Evolutionary conservation across 2,329 filamentous ascomycete species (phyloP).

Genomic region (Ustulina deusta): DNA sequence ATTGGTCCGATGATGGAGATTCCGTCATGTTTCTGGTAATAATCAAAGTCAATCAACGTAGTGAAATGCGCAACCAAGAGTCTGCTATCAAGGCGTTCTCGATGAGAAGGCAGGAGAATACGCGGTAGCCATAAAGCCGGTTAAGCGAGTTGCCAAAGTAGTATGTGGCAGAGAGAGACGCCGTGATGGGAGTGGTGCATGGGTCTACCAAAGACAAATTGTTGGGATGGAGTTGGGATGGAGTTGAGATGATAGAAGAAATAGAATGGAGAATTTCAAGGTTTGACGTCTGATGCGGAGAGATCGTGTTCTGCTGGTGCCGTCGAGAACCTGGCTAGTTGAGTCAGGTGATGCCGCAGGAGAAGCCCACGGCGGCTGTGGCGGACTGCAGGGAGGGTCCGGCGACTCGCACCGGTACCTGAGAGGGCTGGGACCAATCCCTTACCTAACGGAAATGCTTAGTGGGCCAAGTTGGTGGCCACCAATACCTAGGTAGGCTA

Average conservation of each 20-base stretch:
- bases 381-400: conserved; percentile 5
- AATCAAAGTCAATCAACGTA: conserved; percentile 8
- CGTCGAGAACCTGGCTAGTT: conserved; percentile 1
- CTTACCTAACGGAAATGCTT: background rate
- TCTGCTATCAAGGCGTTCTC: conserved; percentile 23
- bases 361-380: background rate
- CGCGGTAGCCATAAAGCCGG: conserved; percentile 32
- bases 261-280: conserved; percentile 5
- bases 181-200: background rate
- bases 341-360: conserved; percentile 31
- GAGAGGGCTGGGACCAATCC: background rate
- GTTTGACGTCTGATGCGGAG: conserved; percentile 25
- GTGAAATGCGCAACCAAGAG: background rate
- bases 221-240: background rate
- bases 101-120: conserved; percentile 17
- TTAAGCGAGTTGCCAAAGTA: conserved; percentile 2
- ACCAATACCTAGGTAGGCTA: background rate
- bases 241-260: conserved; percentile 4
- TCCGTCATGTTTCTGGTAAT: conserved; percentile 20
- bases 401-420: background rate
- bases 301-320: conserved; percentile 4
- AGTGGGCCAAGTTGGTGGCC: background rate
- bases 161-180: background rate
- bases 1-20: conserved; percentile 28
- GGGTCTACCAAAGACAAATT: background rate